phyloP scores from a whole-genome alignment of 2,329 filamentous ascomycete species.

The Monilinia laxa region DNA sequence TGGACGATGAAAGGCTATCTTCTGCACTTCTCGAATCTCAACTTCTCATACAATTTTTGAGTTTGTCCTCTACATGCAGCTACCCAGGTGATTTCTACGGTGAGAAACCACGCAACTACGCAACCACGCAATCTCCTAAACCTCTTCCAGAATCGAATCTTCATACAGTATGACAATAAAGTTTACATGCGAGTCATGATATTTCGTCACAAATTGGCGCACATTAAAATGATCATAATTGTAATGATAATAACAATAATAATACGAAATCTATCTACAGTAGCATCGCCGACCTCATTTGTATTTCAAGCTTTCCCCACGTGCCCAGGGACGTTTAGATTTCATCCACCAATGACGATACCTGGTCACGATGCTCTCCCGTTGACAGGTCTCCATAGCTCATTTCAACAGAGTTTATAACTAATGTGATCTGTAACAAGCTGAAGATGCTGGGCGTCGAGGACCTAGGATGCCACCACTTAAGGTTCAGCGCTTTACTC shows the following conservation, averaged over 20 bases:
- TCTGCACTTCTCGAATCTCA: too few relatives aligned
- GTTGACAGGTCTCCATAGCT: background rate
- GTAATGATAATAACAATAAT: too few relatives aligned
- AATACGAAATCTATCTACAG: too few relatives aligned
- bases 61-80: slow-evolving; percentile 10
- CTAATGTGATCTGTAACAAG: background rate
- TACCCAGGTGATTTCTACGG: slow-evolving; percentile 14
- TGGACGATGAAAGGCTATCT: background rate
- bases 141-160: background rate
- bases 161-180: background rate
- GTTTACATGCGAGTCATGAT: slow-evolving; percentile 11
- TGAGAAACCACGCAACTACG: background rate
- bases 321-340: background rate
- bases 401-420: slow-evolving; percentile 10
- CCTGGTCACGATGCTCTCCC: slow-evolving; percentile 3
- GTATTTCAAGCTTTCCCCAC: background rate
- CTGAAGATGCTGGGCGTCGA: background rate
- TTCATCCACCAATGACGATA: background rate
- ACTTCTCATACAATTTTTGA: slow-evolving; percentile 1
- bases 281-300: background rate
- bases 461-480: background rate
- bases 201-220: background rate
- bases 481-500: slow-evolving; percentile 14
- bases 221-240: too few relatives aligned
- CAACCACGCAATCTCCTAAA: slow-evolving; percentile 2